A percentile compares a stretch with the other conserved stretches of the same genome.
These are phyloP conservation scores for Laguncularia racemosa DNA, from an alignment of 345 rosid species.

Conservation along the genomic window DNA sequence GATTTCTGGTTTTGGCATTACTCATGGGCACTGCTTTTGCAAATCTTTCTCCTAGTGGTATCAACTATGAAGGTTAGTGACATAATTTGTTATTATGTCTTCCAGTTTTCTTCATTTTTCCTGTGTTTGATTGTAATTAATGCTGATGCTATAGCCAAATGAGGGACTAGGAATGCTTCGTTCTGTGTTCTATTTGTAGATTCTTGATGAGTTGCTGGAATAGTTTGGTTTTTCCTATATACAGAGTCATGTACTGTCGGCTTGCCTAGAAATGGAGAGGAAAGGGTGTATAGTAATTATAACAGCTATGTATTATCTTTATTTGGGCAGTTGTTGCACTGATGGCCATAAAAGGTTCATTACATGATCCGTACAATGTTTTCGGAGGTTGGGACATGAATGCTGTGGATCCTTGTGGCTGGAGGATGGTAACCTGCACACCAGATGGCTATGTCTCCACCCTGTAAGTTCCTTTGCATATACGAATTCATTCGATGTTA, in stretches of 20 bases:
- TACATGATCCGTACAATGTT: constrained; percentile 79
- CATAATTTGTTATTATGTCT: no score
- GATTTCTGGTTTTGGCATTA: constrained; percentile 49
- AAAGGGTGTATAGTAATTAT: neutral
- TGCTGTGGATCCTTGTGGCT: constrained; percentile 97
- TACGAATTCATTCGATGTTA: neutral
- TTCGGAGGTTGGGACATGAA: constrained; percentile 88
- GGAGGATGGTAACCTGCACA: constrained; percentile 92
- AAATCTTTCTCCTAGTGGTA: constrained; percentile 77
- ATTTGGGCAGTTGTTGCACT: constrained; percentile 81
- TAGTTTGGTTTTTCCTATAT: no score
- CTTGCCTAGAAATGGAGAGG: no score
- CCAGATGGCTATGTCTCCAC: constrained; percentile 71
- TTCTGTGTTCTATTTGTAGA: neutral
- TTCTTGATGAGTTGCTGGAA: neutral
- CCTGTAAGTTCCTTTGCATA: constrained; percentile 48
- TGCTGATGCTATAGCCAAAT: no score
- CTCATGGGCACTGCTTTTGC: constrained; percentile 41
- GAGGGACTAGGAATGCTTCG: no score
- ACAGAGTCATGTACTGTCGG: no score
- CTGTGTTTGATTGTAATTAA: no score
- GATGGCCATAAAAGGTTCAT: constrained; percentile 57
- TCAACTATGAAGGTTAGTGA: constrained; percentile 78
- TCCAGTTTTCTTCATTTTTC: no score
- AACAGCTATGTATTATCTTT: constrained; percentile 6